Evolutionary conservation across 228 moss, liverwort and hornwort species (phyloP).

Genomic region (Sphagnum magellanicum): DNA sequence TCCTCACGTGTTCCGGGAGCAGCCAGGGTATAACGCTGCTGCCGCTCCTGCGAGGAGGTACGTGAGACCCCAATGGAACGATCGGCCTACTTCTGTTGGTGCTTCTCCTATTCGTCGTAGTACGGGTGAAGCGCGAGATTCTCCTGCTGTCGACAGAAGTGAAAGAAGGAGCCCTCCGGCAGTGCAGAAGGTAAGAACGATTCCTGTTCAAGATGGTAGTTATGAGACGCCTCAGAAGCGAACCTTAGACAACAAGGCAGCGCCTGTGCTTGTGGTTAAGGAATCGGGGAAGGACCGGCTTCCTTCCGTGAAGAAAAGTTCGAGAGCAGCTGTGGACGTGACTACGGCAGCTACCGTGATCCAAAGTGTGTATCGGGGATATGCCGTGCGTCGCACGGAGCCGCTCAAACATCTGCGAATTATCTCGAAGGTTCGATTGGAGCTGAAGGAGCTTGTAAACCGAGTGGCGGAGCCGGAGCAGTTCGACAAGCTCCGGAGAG

Average conservation of each 20-base stretch:
- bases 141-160: neutral
- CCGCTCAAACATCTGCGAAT: constrained; percentile 46
- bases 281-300: neutral
- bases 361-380: constrained; percentile 64
- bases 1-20: neutral
- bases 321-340: neutral
- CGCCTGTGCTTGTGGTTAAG: neutral
- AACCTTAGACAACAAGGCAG: neutral
- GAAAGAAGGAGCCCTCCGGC: neutral
- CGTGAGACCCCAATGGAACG: neutral
- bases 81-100: neutral
- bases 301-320: neutral
- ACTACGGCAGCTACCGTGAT: constrained; percentile 44
- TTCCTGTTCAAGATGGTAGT: neutral
- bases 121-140: neutral
- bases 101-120: no score
- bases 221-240: neutral
- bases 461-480: constrained; percentile 39
- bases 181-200: neutral
- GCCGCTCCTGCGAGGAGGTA: neutral
- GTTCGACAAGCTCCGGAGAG: constrained; percentile 46
- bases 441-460: constrained; percentile 38
- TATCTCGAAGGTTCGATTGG: constrained; percentile 43
- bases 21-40: neutral
- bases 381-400: constrained; percentile 37